phyloP scores from a whole-genome alignment of 345 rosid genomes.

The Aquilaria yunnanensis region DNA sequence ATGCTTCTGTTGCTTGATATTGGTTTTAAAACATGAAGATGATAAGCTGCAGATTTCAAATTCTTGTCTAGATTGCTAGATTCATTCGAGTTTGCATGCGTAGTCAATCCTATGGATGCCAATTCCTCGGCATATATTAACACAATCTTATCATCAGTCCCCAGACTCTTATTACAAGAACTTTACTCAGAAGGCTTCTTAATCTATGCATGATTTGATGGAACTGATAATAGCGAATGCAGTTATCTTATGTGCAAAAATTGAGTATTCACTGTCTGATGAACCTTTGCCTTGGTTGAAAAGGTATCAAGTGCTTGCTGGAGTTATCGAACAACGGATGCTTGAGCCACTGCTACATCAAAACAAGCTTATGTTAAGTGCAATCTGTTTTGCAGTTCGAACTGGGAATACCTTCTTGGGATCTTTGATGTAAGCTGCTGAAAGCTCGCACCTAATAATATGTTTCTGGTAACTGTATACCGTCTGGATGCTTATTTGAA shows the following conservation, averaged over 20 bases:
- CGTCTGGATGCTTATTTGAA: not conserved
- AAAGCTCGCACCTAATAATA: not conserved
- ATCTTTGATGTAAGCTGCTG: conserved; percentile 48
- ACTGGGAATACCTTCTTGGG: conserved; percentile 86
- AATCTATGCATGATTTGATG: not conserved
- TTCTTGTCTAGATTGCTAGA: no score
- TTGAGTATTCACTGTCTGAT: no score
- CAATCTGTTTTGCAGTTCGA: conserved; percentile 60
- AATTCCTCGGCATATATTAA: no score
- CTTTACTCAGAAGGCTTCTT: not conserved
- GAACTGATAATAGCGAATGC: not conserved
- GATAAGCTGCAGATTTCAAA: no score
- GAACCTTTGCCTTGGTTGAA: not conserved
- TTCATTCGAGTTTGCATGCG: no score
- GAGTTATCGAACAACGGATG: conserved; percentile 64
- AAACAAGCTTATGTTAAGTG: conserved; percentile 50
- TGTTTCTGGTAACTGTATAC: not conserved
- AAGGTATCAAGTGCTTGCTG: conserved; percentile 77
- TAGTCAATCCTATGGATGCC: no score
- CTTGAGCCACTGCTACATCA: conserved; percentile 62
- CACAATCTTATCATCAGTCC: not conserved
- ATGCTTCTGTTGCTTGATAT: no score
- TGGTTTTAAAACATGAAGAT: no score
- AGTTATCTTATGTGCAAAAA: not conserved
- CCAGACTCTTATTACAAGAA: no score